phyloP scores from a whole-genome alignment of 768 basidiomycete genomes.

The Ephemerocybe angulata region DNA sequence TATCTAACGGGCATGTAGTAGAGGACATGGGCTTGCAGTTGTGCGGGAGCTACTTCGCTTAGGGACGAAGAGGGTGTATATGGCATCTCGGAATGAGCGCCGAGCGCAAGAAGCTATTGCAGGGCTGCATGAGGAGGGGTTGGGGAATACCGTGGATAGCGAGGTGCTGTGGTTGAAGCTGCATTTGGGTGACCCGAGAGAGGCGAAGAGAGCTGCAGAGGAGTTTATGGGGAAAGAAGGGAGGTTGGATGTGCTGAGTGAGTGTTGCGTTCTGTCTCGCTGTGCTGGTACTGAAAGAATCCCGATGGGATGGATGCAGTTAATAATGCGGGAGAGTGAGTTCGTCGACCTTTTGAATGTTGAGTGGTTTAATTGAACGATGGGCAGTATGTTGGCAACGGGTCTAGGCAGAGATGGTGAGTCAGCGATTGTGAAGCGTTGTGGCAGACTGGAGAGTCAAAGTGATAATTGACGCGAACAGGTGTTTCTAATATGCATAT shows the following conservation, averaged over 20 bases:
- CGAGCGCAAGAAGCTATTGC: constrained; percentile 7
- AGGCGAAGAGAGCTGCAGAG: constrained; percentile 44
- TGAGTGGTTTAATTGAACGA: constrained; percentile 8
- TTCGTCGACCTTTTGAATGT: not conserved
- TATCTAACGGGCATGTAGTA: constrained; percentile 1
- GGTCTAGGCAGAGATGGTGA: no score
- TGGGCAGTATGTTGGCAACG: not conserved
- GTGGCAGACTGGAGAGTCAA: no score
- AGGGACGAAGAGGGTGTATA: no score
- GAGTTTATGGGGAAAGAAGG: constrained; percentile 47
- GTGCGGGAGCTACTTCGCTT: no score
- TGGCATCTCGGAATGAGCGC: constrained; percentile 5
- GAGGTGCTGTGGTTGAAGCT: constrained; percentile 39
- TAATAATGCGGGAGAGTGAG: constrained; percentile 42
- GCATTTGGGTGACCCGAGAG: constrained; percentile 46
- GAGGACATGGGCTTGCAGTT: no score
- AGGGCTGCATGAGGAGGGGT: constrained; percentile 38
- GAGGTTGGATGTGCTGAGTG: constrained; percentile 39
- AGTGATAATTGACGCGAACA: no score
- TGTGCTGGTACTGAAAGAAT: not conserved
- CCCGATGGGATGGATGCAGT: constrained; percentile 30
- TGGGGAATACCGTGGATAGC: constrained; percentile 39
- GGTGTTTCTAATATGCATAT: constrained; percentile 19
- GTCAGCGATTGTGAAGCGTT: no score
- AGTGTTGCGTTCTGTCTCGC: constrained; percentile 40